Base-by-base conservation (phyloP, 805 yeast species). In the Sugiyamaella qingdaonensis region DNA sequence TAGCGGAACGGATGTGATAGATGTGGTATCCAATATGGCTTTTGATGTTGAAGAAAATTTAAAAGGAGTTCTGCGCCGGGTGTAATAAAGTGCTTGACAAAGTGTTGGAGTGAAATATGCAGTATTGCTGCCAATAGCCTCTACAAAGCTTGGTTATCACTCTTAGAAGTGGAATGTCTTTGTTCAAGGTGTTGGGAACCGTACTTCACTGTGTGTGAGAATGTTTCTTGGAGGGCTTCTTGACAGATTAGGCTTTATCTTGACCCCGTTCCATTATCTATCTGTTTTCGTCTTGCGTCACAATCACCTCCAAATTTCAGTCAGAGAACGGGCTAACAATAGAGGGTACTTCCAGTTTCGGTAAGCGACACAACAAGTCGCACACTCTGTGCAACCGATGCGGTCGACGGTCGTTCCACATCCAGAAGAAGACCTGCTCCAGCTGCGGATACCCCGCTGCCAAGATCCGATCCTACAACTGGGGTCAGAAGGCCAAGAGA, bases 381-480 rank as follows among this genome's bases (percentile, higher is more conserved):
- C 99, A 94, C 89, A 86, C 95, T 76, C 82, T 91, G 79, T 94
- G 99, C 85, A 89, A 87, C 58, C 71, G 77, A 86, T 94, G 99
- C 84, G 98, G 98, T 74, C 80, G 83, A 75, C 96, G 98, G 83
- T 86, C 97, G 60, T 92, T 92, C 95, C 98, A 94, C 82, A 80
- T 86, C 76, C 99, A 94, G 84, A 94, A 92, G 96, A 88, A 88
- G 85, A 89, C 96, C 72, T 94, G 99, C 82, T 77, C 98, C 76
- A 79, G 94, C 67, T 94, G 99, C 82, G 99, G 99, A 73, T 94
- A 94, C 86, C 99, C 99, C 81, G 89, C 98, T 73, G 98, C 98
- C 71, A 94, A 94, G 84, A 77, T 86, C 79, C 91, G 99, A 62
- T 67, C 71, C 47, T 70, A 73, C 96, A 94, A 94, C 97, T 94